Base-by-base conservation (phyloP, 1,284 basidiomycete genomes). In the Inonotus obliquus region DNA sequence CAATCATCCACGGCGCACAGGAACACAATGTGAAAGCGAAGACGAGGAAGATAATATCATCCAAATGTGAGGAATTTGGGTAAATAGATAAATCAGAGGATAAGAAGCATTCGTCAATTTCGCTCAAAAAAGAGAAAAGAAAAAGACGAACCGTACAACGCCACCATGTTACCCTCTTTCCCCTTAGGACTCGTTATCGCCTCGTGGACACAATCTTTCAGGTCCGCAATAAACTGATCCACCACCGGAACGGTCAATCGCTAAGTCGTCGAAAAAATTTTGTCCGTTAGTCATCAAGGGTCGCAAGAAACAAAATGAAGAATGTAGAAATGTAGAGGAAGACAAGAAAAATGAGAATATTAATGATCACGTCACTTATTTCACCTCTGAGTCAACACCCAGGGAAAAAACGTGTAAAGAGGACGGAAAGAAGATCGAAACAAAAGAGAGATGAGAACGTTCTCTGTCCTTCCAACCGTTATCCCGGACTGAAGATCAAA, bases 191-290 rank as follows among this genome's bases (percentile, higher is more conserved):
- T 70, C 41, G 75, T 65, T 68, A 81, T 86, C 27, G 86, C 86
- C 63, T 87, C 85, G 37, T 75, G 75, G 4, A 96, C 84, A 1
- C 85, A 78, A 47, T 85, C 84, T 74, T 94, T 94, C 65, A 98
- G 79, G 69, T 96, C 92, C 17, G 81, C 78, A 61, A 99, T 80
- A 67, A 95, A 90, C 48, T 81, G 82, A 66, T 94, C 91, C 39
- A 90, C 84, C 53, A 87, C 81, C 0, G 86, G 79, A 11, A 95
- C 81, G 49, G 92, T 96, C 66, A 96, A 74, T 9, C 86, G 82
- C 89, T 92, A 32, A 66, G 41, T 62, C 35, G 38, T 13, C 2
- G n/a, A 39, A n/a, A 14, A 14, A 44, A 44, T 19, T n/a, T 11
- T n/a, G 19, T 17, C 41, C 1, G 17, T 14, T 1, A 21, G n/a